These are phyloP conservation scores for Leccinum ochraceum DNA, from an alignment of 768 basidiomycete species.

Conservation along the genomic window DNA sequence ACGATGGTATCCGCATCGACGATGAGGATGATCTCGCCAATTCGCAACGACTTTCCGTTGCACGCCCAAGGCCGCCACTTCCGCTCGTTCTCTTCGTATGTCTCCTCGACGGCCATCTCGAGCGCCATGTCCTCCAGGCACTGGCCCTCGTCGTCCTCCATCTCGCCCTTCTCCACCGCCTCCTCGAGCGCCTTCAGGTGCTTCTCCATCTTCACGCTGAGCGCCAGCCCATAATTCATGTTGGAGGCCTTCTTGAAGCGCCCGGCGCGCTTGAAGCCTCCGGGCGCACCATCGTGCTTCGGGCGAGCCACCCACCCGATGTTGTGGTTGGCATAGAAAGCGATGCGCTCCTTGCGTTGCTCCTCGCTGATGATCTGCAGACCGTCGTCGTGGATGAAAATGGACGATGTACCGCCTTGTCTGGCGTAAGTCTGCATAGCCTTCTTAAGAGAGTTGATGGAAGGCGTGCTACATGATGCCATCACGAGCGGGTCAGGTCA, in stretches of 20 bases:
- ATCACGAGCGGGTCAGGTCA: not conserved
- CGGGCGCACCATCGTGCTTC: slow-evolving; percentile 36
- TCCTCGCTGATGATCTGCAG: slow-evolving; percentile 49
- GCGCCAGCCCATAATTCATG: slow-evolving; percentile 74
- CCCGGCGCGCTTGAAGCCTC: slow-evolving; percentile 49
- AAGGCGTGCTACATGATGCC: slow-evolving; percentile 54
- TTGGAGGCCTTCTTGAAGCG: slow-evolving; percentile 95
- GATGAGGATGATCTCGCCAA: slow-evolving; percentile 81
- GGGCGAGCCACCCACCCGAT: slow-evolving; percentile 65
- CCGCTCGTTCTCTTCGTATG: slow-evolving; percentile 56
- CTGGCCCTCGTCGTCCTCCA: slow-evolving; percentile 38
- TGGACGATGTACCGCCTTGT: slow-evolving; percentile 58
- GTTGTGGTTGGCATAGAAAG: slow-evolving; percentile 56
- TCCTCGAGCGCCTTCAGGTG: slow-evolving; percentile 48
- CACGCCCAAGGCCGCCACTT: slow-evolving; percentile 74
- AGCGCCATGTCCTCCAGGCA: slow-evolving; percentile 70
- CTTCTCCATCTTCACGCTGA: slow-evolving; percentile 39
- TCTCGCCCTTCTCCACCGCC: slow-evolving; percentile 40
- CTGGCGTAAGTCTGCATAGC: slow-evolving; percentile 68
- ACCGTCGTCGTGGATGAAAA: slow-evolving; percentile 65
- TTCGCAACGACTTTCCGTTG: slow-evolving; percentile 72
- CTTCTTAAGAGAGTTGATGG: slow-evolving; percentile 68
- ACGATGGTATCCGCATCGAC: slow-evolving; percentile 90
- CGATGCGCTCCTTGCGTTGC: slow-evolving; percentile 48
- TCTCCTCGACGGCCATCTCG: slow-evolving; percentile 72